Evolutionary conservation across 495 filamentous ascomycete species (phyloP).

Genomic region (Terfezia boudieri): DNA sequence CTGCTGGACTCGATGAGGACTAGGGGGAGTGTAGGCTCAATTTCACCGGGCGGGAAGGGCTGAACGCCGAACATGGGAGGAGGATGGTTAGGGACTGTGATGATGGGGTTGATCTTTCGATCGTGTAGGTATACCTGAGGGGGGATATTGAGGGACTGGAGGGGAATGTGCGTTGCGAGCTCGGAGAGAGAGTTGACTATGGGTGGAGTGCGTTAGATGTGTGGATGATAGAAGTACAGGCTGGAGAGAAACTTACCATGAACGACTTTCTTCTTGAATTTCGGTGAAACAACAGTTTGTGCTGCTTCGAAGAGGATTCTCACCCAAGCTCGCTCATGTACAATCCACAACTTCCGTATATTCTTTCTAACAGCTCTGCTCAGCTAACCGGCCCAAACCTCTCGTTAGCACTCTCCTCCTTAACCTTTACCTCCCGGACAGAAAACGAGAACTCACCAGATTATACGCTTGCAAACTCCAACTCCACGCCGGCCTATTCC

Average conservation of each 20-base stretch:
- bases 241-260: constrained; percentile 22
- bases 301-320: constrained; percentile 34
- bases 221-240: too few relatives aligned
- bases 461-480: constrained; percentile 37
- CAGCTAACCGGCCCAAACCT: constrained; percentile 12
- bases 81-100: constrained; percentile 27
- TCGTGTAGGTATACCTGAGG: constrained; percentile 31
- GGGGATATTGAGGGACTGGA: constrained; percentile 29
- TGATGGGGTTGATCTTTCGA: constrained; percentile 25
- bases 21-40: constrained; percentile 25
- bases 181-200: constrained; percentile 27
- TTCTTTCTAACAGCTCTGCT: constrained; percentile 30
- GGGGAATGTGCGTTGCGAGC: constrained; percentile 27
- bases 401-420: constrained; percentile 4
- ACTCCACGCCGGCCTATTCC: constrained; percentile 30
- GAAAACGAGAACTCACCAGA: constrained; percentile 13
- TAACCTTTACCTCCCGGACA: neutral
- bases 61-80: constrained; percentile 17
- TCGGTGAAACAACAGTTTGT: constrained; percentile 32
- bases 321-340: constrained; percentile 35
- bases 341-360: constrained; percentile 31
- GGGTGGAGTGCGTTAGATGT: neutral
- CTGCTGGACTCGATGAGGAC: constrained; percentile 29
- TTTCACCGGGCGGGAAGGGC: constrained; percentile 20
- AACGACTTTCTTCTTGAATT: constrained; percentile 34